Percentiles rank a stretch among this genome's conserved stretches.
Conservation (phyloP, 2,329 filamentous ascomycete species). For the Venturia asperata region DNA sequence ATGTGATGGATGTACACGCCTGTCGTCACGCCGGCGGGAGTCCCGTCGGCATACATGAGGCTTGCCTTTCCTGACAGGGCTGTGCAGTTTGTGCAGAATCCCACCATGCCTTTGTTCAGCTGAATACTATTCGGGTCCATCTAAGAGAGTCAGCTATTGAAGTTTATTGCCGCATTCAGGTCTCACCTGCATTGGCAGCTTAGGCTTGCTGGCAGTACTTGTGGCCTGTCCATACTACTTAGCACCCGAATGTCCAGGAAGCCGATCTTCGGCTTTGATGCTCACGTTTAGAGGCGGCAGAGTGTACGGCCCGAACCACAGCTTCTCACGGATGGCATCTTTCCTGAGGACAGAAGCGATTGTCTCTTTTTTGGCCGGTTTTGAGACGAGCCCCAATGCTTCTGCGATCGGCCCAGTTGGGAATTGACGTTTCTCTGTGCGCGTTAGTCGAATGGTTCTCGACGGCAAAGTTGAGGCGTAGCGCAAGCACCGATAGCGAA, state of each 20-base stretch:
- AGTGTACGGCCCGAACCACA: slow-evolving; percentile 18
- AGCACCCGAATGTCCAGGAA: background rate
- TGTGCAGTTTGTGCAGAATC: slow-evolving; percentile 18
- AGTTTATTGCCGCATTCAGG: background rate
- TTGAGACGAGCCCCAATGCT: background rate
- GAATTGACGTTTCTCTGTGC: slow-evolving; percentile 1
- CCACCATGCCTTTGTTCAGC: slow-evolving; percentile 5
- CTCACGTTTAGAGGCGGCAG: slow-evolving; percentile 14
- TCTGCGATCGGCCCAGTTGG: background rate
- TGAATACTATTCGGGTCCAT: slow-evolving; percentile 18
- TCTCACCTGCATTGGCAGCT: slow-evolving; percentile 15
- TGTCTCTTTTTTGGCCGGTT: slow-evolving; percentile 9
- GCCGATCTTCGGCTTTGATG: too few species aligned
- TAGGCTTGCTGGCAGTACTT: background rate
- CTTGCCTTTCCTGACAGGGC: slow-evolving; percentile 15
- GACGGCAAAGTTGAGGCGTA: background rate
- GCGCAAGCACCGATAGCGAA: background rate
- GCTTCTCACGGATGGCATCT: slow-evolving; percentile 9
- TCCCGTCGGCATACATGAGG: slow-evolving; percentile 14
- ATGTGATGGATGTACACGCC: slow-evolving; percentile 18
- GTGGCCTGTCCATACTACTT: background rate
- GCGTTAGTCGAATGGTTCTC: background rate
- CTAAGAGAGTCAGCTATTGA: background rate
- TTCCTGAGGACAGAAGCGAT: slow-evolving; percentile 6
- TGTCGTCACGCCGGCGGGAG: background rate